A percentile compares a stretch with the other conserved stretches of the same genome.
Evolutionary conservation across 1,284 basidiomycete species (phyloP).

Genomic region (Thecaphora frezii): DNA sequence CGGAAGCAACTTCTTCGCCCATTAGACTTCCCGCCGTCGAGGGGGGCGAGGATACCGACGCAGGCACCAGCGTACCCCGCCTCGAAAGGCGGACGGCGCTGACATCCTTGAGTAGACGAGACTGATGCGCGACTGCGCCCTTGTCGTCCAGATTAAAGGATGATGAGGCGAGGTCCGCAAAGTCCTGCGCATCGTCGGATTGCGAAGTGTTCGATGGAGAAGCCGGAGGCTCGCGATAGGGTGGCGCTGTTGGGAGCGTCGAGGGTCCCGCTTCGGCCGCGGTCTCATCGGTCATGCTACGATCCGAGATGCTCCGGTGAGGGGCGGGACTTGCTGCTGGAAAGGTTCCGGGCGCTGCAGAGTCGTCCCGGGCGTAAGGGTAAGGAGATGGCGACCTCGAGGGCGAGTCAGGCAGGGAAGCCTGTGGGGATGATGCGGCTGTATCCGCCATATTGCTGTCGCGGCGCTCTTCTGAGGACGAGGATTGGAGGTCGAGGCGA

Average conservation of each 20-base stretch:
- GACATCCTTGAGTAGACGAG: not conserved
- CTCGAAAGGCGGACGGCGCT: constrained; percentile 21
- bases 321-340: constrained; percentile 12
- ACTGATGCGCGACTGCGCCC: not conserved
- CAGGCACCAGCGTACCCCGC: constrained; percentile 28
- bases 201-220: constrained; percentile 50
- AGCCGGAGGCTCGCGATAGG: constrained; percentile 43
- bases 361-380: constrained; percentile 2
- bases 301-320: constrained; percentile 16
- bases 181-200: constrained; percentile 49
- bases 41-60: constrained; percentile 15
- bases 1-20: constrained; percentile 16
- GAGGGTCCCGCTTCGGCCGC: not conserved
- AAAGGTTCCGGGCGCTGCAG: not conserved
- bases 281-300: constrained; percentile 26
- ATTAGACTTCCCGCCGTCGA: constrained; percentile 32
- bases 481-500: no score
- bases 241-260: not conserved
- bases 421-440: constrained; percentile 34
- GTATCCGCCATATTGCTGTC: constrained; percentile 21
- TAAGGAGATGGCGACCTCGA: constrained; percentile 24
- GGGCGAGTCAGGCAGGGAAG: constrained; percentile 23
- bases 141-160: constrained; percentile 5
- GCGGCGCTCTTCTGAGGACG: no score
- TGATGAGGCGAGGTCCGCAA: constrained; percentile 33